These are phyloP conservation scores for Paxillus ammoniavirescens DNA, from an alignment of 768 basidiomycete species.

Conservation along the genomic window DNA sequence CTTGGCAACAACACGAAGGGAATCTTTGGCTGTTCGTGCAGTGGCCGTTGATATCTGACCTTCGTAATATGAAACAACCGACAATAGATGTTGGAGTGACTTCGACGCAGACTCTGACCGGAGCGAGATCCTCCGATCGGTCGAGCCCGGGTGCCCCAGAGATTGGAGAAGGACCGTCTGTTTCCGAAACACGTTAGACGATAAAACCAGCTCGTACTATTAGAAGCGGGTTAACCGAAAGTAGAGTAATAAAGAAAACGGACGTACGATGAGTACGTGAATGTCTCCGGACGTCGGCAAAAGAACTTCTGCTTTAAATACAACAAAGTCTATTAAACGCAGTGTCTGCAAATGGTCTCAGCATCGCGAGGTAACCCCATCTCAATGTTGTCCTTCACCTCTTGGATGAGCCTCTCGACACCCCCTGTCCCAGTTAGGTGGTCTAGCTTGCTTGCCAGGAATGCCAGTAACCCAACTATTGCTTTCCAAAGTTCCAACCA, in stretches of 20 bases:
- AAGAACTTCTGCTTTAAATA: constrained; percentile 52
- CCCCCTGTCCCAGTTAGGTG: constrained; percentile 51
- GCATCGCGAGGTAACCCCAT: background rate
- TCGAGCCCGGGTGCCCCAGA: constrained; percentile 31
- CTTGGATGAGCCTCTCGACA: constrained; percentile 49
- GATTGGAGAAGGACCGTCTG: constrained; percentile 45
- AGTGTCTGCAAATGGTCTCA: constrained; percentile 40
- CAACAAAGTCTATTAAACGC: constrained; percentile 48
- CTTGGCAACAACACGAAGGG: constrained; percentile 54
- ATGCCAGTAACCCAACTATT: constrained; percentile 51
- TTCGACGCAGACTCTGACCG: constrained; percentile 36
- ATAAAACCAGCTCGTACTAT: constrained; percentile 70
- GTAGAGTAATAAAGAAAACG: background rate
- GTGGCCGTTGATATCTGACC: constrained; percentile 44
- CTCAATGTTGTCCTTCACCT: constrained; percentile 39
- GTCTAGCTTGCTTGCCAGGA: constrained; percentile 54
- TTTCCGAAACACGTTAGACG: constrained; percentile 45
- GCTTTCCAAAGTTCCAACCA: constrained; percentile 68
- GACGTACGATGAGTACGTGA: constrained; percentile 62
- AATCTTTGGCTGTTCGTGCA: constrained; percentile 49
- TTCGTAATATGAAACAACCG: constrained; percentile 52
- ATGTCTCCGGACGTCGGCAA: constrained; percentile 52
- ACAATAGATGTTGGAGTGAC: constrained; percentile 42
- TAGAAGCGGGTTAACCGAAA: background rate
- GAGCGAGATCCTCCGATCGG: constrained; percentile 22